Evolutionary conservation across 2,329 filamentous ascomycete species (phyloP), one percentile per base, ranked within the genome.

Genomic region (Fusarium brachygibbosum): DNA sequence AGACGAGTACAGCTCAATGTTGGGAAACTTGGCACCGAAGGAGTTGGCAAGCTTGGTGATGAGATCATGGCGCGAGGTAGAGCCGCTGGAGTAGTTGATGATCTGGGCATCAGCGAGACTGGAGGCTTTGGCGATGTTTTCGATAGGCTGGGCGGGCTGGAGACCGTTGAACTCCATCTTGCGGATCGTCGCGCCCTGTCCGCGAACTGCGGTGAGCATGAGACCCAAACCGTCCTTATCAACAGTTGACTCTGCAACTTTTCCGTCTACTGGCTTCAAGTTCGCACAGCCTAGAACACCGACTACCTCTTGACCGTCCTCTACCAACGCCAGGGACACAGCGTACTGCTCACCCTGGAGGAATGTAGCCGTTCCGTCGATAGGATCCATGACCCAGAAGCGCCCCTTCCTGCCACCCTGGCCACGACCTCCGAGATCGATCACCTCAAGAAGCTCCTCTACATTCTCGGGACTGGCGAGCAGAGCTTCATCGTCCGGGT

Each of bases 281-380:
- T 90, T 90, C 12, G 89, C 88, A 74, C 86, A 90, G 11, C 85
- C 88, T 41, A 90, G 78, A 4, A 89, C 85, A n/a, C 85, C 87
- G 23, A 91, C 75, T 51, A 84, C 79, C 75, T 91, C 86, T 45
- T 77, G 72, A 5, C 88, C 88, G 54, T 89, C 80, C 60, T 87
- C 83, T 4, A 90, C 76, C 66, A 91, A 77, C 5, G 86, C 85
- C 21, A 90, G 78, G 63, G 86, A 87, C 6, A 91, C 86, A 5
- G 85, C 88, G 62, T 90, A 91, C 77, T 91, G 88, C 76, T 88
- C 82, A 5, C 86, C 86, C 38, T 79, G 79, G 68, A 91, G 84
- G 61, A 89, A 91, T 0, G 87, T 86, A 17, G 85, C 85, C 2
- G 88, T 91, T 31, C 88, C 88, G 69, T 91, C 88, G 10, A 91